These are phyloP conservation scores for Raddia guianensis DNA, from an alignment of 176 grass and related monocot genomes.

Conservation along the genomic window DNA sequence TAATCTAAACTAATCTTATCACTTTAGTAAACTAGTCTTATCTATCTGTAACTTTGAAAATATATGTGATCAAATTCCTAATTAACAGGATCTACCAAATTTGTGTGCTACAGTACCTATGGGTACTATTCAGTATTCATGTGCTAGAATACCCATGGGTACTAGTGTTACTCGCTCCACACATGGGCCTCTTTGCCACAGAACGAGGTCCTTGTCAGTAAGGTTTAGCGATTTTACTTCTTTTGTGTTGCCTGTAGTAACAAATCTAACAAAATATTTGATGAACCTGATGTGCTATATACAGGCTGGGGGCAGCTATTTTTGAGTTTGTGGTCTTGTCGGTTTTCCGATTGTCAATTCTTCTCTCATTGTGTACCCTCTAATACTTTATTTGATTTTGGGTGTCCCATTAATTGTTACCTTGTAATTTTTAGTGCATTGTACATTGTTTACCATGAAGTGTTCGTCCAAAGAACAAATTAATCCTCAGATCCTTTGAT, in stretches of 20 bases:
- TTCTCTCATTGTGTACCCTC: neutral
- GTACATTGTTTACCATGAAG: neutral
- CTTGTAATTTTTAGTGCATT: neutral
- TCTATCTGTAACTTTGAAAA: no score
- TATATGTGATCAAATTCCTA: no score
- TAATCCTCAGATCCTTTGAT: constrained; percentile 11
- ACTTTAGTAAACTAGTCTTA: no score
- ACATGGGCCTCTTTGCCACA: no score
- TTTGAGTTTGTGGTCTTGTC: constrained; percentile 2
- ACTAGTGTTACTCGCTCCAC: no score
- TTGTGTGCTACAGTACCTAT: no score
- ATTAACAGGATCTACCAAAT: no score
- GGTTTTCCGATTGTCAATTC: neutral
- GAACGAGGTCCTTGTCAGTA: neutral
- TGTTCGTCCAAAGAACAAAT: neutral
- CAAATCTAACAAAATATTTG: constrained; percentile 12
- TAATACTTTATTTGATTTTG: neutral
- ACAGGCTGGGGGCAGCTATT: neutral
- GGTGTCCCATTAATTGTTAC: neutral
- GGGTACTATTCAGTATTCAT: no score
- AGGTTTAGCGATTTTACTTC: neutral
- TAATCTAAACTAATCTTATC: no score
- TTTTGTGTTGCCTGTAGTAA: constrained; percentile 12
- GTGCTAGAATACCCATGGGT: no score
- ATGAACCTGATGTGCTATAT: neutral